Evolutionary conservation across 495 filamentous ascomycete genomes (phyloP).

Genomic region (Cairneyella variabilis): DNA sequence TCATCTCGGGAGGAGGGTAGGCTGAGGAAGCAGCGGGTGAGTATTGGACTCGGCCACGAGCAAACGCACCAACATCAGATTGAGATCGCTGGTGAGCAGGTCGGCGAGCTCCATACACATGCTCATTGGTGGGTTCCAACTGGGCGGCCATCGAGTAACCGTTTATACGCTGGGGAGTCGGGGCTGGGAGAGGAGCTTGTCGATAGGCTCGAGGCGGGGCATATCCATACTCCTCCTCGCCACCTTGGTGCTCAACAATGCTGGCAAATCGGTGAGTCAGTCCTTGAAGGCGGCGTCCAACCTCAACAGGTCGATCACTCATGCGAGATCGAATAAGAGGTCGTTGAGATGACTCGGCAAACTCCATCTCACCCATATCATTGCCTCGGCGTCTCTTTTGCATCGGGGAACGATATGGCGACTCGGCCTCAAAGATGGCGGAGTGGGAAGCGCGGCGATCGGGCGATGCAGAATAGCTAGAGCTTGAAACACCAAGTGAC

Average conservation of each 20-base stretch:
- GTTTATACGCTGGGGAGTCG: conserved; percentile 12
- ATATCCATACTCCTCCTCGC: conserved; percentile 2
- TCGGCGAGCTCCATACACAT: background rate
- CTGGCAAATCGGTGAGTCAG: conserved; percentile 13
- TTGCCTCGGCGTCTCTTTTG: conserved; percentile 24
- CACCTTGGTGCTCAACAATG: conserved; percentile 19
- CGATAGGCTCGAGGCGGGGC: background rate
- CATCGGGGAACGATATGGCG: background rate
- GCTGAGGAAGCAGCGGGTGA: conserved; percentile 1
- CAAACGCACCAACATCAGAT: conserved; percentile 20
- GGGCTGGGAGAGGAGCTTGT: conserved; percentile 16
- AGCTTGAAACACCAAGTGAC: conserved; percentile 34
- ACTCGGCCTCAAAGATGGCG: conserved; percentile 7
- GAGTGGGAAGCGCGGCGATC: conserved; percentile 13
- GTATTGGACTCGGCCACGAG: background rate
- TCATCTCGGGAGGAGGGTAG: background rate
- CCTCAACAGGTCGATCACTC: conserved; percentile 4
- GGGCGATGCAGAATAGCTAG: conserved; percentile 10
- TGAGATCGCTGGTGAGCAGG: conserved; percentile 20
- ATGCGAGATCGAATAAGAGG: conserved; percentile 1
- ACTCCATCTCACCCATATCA: conserved; percentile 1
- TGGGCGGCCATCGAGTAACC: conserved; percentile 18
- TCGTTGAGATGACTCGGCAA: background rate
- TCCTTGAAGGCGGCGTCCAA: conserved; percentile 9
- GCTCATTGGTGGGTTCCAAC: conserved; percentile 9